These are phyloP conservation scores for Spongispora temasekensis DNA, from an alignment of 1,284 basidiomycete species.

Conservation along the genomic window DNA sequence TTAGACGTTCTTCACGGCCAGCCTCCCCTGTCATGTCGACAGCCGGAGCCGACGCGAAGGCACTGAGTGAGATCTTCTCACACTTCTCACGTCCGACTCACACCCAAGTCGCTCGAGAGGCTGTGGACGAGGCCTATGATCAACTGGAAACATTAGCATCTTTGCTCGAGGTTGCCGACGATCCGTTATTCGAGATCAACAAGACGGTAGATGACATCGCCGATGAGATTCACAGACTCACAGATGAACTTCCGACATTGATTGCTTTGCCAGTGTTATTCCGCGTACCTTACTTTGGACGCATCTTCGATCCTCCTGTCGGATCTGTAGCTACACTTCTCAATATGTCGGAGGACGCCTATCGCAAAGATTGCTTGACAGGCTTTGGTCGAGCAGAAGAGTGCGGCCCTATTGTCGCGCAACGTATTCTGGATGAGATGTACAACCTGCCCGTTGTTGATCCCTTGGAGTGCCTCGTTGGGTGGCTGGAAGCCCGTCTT, in stretches of 20 bases:
- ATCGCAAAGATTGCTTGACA: slow-evolving; percentile 63
- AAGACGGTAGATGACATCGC: slow-evolving; percentile 33
- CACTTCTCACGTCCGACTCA: slow-evolving; percentile 61
- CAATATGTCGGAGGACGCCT: slow-evolving; percentile 59
- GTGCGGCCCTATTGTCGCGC: slow-evolving; percentile 58
- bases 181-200: slow-evolving; percentile 26
- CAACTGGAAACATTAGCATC: slow-evolving; percentile 57
- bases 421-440: slow-evolving; percentile 54
- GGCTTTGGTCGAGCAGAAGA: slow-evolving; percentile 79
- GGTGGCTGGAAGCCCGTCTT: slow-evolving; percentile 53
- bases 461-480: slow-evolving; percentile 35
- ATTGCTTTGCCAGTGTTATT: slow-evolving; percentile 69
- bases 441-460: slow-evolving; percentile 30
- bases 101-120: slow-evolving; percentile 63
- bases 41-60: slow-evolving; percentile 57
- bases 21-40: slow-evolving; percentile 54
- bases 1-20: slow-evolving; percentile 69
- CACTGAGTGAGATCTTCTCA: slow-evolving; percentile 58
- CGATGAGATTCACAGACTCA: slow-evolving; percentile 50
- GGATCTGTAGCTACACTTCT: slow-evolving; percentile 54
- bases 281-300: slow-evolving; percentile 34
- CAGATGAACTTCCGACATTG: slow-evolving; percentile 65
- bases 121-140: slow-evolving; percentile 73
- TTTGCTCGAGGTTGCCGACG: slow-evolving; percentile 52
- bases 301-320: slow-evolving; percentile 30